Evolutionary conservation across 2,329 filamentous ascomycete species (phyloP).

Genomic region (Hypoxylon sp.): DNA sequence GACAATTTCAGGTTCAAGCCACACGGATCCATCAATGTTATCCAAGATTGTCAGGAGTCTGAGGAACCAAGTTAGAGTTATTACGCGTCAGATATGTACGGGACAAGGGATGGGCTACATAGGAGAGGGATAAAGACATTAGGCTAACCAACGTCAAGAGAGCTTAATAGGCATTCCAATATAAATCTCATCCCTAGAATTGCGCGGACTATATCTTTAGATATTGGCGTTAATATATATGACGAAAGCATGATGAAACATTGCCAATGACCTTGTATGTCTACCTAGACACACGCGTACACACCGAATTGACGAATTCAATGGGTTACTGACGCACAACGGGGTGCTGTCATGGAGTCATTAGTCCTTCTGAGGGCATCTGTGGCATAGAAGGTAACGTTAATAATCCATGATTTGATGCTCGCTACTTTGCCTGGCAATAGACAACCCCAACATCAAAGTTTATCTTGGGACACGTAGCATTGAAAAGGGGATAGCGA

Average conservation of each 20-base stretch:
- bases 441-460: neutral
- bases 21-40: neutral
- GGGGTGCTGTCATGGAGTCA: neutral
- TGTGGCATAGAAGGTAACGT: neutral
- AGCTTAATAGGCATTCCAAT: slow-evolving; percentile 4
- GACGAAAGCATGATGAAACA: neutral
- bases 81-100: neutral
- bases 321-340: no score
- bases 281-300: neutral
- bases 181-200: slow-evolving; percentile 3
- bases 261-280: neutral
- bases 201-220: neutral
- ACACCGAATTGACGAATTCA: neutral
- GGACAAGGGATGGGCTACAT: neutral
- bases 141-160: neutral
- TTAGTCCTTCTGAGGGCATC: neutral
- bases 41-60: neutral
- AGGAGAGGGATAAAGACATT: neutral
- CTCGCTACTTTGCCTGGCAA: neutral
- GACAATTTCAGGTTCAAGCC: neutral
- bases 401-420: neutral
- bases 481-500: neutral
- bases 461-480: neutral
- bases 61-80: neutral
- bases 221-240: neutral